phyloP scores from a whole-genome alignment of 306 rosid genomes.

The Nissolia schottii region DNA sequence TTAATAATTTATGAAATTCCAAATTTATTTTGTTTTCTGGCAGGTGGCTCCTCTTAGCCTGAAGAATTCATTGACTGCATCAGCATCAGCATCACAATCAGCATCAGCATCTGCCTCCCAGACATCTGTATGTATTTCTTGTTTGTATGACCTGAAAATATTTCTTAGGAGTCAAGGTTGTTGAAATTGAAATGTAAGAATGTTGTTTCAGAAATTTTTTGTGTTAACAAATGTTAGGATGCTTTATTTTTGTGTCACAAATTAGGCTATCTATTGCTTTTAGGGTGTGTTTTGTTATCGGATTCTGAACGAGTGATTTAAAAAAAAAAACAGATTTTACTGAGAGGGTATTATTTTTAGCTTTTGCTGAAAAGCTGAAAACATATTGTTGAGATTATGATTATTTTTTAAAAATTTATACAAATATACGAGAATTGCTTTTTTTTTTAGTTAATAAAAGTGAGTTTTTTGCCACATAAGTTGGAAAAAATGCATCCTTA shows the following conservation, averaged over 20 bases:
- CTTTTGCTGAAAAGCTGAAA: no score
- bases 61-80: conserved; percentile 51
- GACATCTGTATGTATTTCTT: conserved; percentile 58
- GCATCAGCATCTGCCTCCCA: conserved; percentile 57
- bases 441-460: no score
- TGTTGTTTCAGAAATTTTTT: conserved; percentile 1
- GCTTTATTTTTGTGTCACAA: background rate
- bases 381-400: no score
- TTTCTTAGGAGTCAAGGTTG: background rate
- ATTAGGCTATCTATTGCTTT: background rate
- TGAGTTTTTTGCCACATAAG: no score
- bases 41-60: conserved; percentile 74
- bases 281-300: no score
- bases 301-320: no score
- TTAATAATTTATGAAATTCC: conserved; percentile 2
- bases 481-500: no score
- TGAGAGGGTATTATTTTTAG: no score
- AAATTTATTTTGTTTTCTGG: conserved; percentile 23
- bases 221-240: background rate
- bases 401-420: no score
- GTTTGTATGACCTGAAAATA: conserved; percentile 11
- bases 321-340: no score
- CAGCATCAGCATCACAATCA: conserved; percentile 41
- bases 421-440: no score
- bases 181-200: conserved; percentile 4